A percentile compares a stretch with the other conserved stretches of the same genome.
Conservation (phyloP, 441 rosid genomes). For the Pelargonium australe region DNA sequence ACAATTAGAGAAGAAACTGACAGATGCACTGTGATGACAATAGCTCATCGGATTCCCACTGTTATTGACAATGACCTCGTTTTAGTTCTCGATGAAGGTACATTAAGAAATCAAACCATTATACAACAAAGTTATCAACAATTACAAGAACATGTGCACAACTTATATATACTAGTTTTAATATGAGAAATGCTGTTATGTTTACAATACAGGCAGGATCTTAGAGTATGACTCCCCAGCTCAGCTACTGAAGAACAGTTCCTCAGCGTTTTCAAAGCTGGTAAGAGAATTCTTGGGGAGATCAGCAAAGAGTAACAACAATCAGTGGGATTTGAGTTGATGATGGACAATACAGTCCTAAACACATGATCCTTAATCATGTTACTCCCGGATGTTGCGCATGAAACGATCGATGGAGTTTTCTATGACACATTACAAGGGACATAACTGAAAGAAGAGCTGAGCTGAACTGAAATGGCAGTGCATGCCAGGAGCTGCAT, state of each 20-base stretch:
- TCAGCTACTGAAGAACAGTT: conserved; percentile 35
- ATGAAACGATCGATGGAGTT: too few species aligned
- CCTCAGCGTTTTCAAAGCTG: conserved; percentile 49
- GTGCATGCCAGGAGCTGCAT: too few species aligned
- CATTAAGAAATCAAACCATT: neutral
- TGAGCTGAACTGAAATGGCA: too few species aligned
- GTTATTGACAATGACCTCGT: conserved; percentile 69
- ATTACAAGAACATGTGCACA: too few species aligned
- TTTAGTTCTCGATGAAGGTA: conserved; percentile 65
- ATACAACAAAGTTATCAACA: neutral
- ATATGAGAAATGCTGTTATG: neutral
- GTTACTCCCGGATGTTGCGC: too few species aligned
- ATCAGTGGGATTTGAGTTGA: too few species aligned
- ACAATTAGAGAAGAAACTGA: conserved; percentile 50
- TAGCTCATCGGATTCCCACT: conserved; percentile 74
- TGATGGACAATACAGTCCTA: too few species aligned
- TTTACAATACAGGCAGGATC: conserved; percentile 9
- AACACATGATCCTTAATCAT: too few species aligned
- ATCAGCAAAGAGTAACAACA: conserved; percentile 28
- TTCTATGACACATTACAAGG: too few species aligned
- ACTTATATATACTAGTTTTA: neutral
- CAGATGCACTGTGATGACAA: conserved; percentile 54
- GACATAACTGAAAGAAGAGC: too few species aligned
- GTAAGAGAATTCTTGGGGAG: conserved; percentile 47
- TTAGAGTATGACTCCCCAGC: conserved; percentile 38